Conservation (phyloP, 179 eudicot species). For the Heliamphora ciliata region DNA sequence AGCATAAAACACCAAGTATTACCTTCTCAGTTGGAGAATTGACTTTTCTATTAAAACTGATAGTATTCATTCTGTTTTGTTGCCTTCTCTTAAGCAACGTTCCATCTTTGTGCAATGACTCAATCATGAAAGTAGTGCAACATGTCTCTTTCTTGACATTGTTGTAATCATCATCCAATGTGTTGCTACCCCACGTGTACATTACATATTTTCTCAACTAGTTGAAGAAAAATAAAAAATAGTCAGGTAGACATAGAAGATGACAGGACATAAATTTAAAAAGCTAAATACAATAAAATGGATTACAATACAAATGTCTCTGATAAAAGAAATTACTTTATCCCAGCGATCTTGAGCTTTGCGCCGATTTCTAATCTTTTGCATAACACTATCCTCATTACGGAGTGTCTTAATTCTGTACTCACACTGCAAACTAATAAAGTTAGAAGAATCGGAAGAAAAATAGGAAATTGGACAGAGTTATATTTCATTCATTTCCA, state of each 20-base stretch:
- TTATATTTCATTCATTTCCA: constrained; percentile 13
- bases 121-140: constrained; percentile 36
- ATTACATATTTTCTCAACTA: constrained; percentile 87
- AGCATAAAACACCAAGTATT: constrained; percentile 16
- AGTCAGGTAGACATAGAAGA: constrained; percentile 19
- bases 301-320: not conserved
- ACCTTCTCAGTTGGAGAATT: constrained; percentile 39
- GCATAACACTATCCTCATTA: constrained; percentile 63
- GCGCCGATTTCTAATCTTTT: constrained; percentile 48
- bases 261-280: not conserved
- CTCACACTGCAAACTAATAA: constrained; percentile 50
- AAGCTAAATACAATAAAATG: not conserved
- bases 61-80: constrained; percentile 30
- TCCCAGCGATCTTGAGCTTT: constrained; percentile 84
- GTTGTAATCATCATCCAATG: constrained; percentile 37
- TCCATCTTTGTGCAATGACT: constrained; percentile 33
- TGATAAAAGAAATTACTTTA: constrained; percentile 39
- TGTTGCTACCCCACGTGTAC: constrained; percentile 64
- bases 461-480: constrained; percentile 1
- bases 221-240: constrained; percentile 14
- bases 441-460: constrained; percentile 15
- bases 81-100: constrained; percentile 35
- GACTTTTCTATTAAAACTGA: constrained; percentile 46
- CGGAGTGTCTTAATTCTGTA: constrained; percentile 81
- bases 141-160: constrained; percentile 28